A percentile compares a stretch with the other conserved stretches of the same genome.
Evolutionary conservation across 1,139 yeast genomes (phyloP).

Genomic region (Yamadazyma dendronema): DNA sequence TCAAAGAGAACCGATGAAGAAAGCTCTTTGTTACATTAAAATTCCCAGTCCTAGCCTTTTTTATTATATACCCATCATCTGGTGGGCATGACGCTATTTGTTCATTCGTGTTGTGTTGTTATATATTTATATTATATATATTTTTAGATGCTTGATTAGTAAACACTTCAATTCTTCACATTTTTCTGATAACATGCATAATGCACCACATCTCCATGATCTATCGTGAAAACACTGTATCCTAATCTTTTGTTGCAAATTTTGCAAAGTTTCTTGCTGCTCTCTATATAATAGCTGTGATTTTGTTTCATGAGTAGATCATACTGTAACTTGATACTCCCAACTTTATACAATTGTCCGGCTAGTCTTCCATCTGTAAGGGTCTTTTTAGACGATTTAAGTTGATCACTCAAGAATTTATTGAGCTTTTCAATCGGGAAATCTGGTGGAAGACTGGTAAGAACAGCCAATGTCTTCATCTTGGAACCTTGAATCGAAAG

Average conservation of each 20-base stretch:
- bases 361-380: constrained; percentile 27
- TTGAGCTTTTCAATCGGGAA: constrained; percentile 46
- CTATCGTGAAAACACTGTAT: constrained; percentile 57
- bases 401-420: constrained; percentile 45
- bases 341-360: constrained; percentile 38
- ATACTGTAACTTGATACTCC: constrained; percentile 32
- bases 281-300: constrained; percentile 33
- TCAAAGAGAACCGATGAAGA: constrained; percentile 16
- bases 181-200: constrained; percentile 52
- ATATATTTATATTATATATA: constrained; percentile 1
- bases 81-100: no score
- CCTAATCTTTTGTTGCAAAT: constrained; percentile 65
- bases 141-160: constrained; percentile 1
- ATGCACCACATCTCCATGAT: constrained; percentile 57
- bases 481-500: constrained; percentile 51
- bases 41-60: no score
- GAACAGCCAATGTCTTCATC: constrained; percentile 50
- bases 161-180: neutral
- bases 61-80: no score
- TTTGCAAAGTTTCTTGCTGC: constrained; percentile 47
- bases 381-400: constrained; percentile 32
- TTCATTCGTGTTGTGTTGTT: neutral
- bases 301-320: constrained; percentile 38
- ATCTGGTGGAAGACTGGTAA: constrained; percentile 50
- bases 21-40: constrained; percentile 11